Evolutionary conservation across 106 monocot species (phyloP).

Genomic region (Dendrobium chrysotoxum): DNA sequence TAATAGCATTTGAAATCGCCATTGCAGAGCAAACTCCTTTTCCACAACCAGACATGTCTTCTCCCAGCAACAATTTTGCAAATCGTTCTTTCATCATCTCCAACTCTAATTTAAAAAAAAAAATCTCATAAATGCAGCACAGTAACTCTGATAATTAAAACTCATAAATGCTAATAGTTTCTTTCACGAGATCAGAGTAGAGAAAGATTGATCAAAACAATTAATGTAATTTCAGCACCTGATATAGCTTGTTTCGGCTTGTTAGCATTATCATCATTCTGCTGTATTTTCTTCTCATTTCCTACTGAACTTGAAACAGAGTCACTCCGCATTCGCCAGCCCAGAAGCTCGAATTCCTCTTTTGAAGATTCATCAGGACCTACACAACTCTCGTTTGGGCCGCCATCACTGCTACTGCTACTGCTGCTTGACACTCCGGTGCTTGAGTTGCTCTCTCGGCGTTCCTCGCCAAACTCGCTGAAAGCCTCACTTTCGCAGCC

Average conservation of each 20-base stretch:
- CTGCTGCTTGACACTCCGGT: conserved; percentile 17
- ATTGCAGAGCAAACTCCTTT: conserved; percentile 88
- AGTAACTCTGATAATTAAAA: background rate
- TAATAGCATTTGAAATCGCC: conserved; percentile 89
- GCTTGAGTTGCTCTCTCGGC: conserved; percentile 26
- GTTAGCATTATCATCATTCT: conserved; percentile 5
- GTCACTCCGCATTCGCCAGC: conserved; percentile 11
- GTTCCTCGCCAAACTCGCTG: conserved; percentile 32
- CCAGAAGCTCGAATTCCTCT: background rate
- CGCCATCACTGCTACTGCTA: conserved; percentile 8
- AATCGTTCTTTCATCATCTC: conserved; percentile 99
- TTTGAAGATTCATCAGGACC: conserved; percentile 6
- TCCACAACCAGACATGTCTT: conserved; percentile 93
- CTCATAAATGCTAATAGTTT: background rate
- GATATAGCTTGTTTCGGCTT: conserved; percentile 25
- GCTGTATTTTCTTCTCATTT: conserved; percentile 10
- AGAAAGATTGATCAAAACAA: background rate
- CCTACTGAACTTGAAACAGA: conserved; percentile 2
- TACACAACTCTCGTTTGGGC: background rate
- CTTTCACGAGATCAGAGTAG: background rate
- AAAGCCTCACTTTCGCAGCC: conserved; percentile 26
- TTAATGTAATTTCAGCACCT: conserved; percentile 10
- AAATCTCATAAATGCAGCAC: background rate
- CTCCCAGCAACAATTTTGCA: conserved; percentile 86
- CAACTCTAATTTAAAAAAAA: conserved; percentile 30